Evolutionary conservation across 306 rosid species (phyloP), one percentile per base, ranked within the genome.

Genomic region (Geum urbanum): DNA sequence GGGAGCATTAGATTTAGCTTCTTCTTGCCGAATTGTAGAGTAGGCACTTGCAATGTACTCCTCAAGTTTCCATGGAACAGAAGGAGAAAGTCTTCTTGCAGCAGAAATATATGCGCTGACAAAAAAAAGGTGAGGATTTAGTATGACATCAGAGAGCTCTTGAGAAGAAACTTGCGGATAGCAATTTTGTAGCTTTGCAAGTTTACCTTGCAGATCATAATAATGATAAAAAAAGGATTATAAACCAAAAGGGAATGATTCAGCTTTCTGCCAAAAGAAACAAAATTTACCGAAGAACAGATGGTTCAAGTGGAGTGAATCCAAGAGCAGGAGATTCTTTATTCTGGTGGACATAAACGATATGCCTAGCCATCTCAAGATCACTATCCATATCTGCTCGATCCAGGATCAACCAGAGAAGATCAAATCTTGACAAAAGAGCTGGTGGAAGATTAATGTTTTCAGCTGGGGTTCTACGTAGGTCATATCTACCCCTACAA

Each of bases 361-460:
- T 62, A 80, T 95, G 97, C 84, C 96, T 95, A 72, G 99, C 99
- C 97, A 91, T 54, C 91, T 95, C 97, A 80, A 95, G 96, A 87
- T 95, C 99, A 70, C 79, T 86, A 71, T 95, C 97, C 96, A 87
- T 87, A 82, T 95, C 97, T 74, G 97, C 97, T 75, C 99, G 92
- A 87, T 94, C 99, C 60, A 94, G 95, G 82, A 94, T 94, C 79
- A 94, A 76, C 99, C 97, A 95, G 50, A 95, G 84, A 69, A 95
- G 86, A 86, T 95, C 99, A 82, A 95, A 95, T 80, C 97, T 86
- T 76, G 99, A 95, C 62, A 95, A 79, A 18, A 91, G 88, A 41
- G 99, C 99, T 55, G 96, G 97, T 4, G 99, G 99, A 71, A 95
- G 96, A 80, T 95, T 91, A 67, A 95, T 95, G 75, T 95, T 95